Base-by-base conservation (phyloP, 106 monocot genomes). In the Dendrobium chrysotoxum region DNA sequence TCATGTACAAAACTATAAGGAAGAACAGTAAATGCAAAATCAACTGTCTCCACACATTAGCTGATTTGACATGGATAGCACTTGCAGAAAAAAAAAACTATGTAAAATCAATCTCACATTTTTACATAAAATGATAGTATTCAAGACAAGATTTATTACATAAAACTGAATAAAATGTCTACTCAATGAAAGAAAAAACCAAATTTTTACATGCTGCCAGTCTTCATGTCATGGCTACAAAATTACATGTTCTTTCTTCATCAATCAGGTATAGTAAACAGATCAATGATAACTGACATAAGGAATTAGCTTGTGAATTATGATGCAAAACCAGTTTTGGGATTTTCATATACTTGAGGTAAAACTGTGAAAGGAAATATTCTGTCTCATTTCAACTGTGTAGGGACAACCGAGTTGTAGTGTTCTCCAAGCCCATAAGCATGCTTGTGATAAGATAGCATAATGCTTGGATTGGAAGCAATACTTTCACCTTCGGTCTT, bases 371-470 rank as follows among this genome's bases (percentile, higher is more conserved):
- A 30, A 26, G 26, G 4, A n/a, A 17, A 21, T 17, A n/a, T 61
- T 20, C 61, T 5, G 11, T 70, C 70, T 70, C 70, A 70, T 16
- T 70, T 70, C 11, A 70, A 70, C 64, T 13, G 31, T 10, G 11
- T 28, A 4, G 89, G 89, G 31, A 91, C 84, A n/a, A 94, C 86
- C 1, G 94, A 94, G 77, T 94, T 94, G 79, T 94, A 91, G 47
- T 93, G 93, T 84, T 93, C 93, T 2, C 93, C 93, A 71, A 91
- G 91, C 15, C 93, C 93, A 83, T 91, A 94, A 73, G 94, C 94
- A 82, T 91, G 91, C 80, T 38, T 85, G 54, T 94, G 94, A 79
- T 91, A 94, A 11, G 94, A 94, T 11, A 94, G 39, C 86, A 89
- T 81, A 21, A 94, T 89, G 72, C 86, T 89, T 25, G 82, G 81